A percentile compares a stretch with the other conserved stretches of the same genome.
These are phyloP conservation scores for Fonsecaea pugnacius DNA, from an alignment of 2,329 filamentous ascomycete species.

Conservation along the genomic window DNA sequence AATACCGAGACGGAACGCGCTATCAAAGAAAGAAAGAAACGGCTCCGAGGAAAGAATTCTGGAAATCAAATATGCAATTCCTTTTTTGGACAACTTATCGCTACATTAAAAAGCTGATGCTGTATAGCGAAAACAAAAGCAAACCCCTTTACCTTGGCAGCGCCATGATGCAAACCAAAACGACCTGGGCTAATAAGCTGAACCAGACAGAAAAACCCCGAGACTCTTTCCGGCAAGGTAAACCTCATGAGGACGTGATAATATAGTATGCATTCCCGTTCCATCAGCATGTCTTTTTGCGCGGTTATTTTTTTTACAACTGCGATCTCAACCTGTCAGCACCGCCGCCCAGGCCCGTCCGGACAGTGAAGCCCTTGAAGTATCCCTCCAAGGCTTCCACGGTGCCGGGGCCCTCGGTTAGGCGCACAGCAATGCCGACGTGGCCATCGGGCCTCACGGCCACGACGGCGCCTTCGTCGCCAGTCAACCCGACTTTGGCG, in stretches of 20 bases:
- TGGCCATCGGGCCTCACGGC: slow-evolving; percentile 88
- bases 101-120: background rate
- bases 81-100: background rate
- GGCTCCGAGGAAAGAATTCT: background rate
- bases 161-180: background rate
- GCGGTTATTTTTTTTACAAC: slow-evolving; percentile 16
- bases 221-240: background rate
- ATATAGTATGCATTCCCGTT: no score
- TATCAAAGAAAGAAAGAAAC: no score
- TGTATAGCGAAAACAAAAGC: background rate
- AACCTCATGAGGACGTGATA: no score
- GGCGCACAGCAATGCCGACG: slow-evolving; percentile 73
- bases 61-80: background rate
- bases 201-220: background rate
- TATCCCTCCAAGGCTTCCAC: slow-evolving; percentile 82
- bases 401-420: slow-evolving; percentile 77
- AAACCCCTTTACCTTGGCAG: background rate
- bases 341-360: slow-evolving; percentile 24
- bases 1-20: background rate
- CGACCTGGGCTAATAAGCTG: background rate
- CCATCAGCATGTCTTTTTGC: background rate
- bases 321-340: slow-evolving; percentile 22
- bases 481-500: slow-evolving; percentile 76
- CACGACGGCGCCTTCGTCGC: slow-evolving; percentile 68
- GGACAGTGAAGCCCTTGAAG: slow-evolving; percentile 53